These are phyloP conservation scores for Penicillium decumbens DNA, from an alignment of 2,329 filamentous ascomycete species.

Conservation along the genomic window DNA sequence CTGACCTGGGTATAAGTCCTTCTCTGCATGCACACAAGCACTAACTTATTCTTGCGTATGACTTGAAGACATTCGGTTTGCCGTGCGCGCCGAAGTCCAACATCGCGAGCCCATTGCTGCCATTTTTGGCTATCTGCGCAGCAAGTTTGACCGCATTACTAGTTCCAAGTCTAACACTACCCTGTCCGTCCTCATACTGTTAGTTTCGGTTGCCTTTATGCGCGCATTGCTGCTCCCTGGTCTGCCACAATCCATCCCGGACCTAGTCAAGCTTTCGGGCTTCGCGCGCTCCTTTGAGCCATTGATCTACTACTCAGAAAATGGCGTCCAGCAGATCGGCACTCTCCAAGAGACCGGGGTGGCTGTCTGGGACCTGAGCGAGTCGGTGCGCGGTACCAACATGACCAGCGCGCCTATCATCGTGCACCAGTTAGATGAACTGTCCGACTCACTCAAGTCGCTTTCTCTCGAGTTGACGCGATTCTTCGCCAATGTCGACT, in stretches of 20 bases:
- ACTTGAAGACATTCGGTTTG: slow-evolving; percentile 74
- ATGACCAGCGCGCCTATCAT: slow-evolving; percentile 87
- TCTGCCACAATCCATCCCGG: slow-evolving; percentile 63
- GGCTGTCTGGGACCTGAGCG: slow-evolving; percentile 89
- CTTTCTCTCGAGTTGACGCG: slow-evolving; percentile 80
- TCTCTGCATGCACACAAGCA: slow-evolving; percentile 28
- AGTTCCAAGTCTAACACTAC: slow-evolving; percentile 66
- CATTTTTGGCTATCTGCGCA: slow-evolving; percentile 60
- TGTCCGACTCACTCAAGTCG: slow-evolving; percentile 79
- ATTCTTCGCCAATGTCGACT: slow-evolving; percentile 91
- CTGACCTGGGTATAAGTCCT: slow-evolving; percentile 20
- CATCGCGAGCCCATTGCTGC: slow-evolving; percentile 81
- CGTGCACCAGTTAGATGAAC: slow-evolving; percentile 74
- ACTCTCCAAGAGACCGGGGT: slow-evolving; percentile 87
- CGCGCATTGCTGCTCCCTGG: slow-evolving; percentile 67
- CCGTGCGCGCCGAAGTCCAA: slow-evolving; percentile 79
- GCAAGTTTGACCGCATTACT: slow-evolving; percentile 57
- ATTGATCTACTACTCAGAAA: slow-evolving; percentile 89
- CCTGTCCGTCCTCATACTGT: slow-evolving; percentile 55
- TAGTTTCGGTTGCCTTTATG: slow-evolving; percentile 63
- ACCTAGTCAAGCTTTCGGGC: slow-evolving; percentile 84
- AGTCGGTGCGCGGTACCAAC: slow-evolving; percentile 82
- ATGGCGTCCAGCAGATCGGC: slow-evolving; percentile 77
- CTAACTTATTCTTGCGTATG: slow-evolving; percentile 28
- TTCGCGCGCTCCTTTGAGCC: slow-evolving; percentile 90